Evolutionary conservation across 129 eudicot genomes (phyloP).

Genomic region (Oenanthe sinensis): DNA sequence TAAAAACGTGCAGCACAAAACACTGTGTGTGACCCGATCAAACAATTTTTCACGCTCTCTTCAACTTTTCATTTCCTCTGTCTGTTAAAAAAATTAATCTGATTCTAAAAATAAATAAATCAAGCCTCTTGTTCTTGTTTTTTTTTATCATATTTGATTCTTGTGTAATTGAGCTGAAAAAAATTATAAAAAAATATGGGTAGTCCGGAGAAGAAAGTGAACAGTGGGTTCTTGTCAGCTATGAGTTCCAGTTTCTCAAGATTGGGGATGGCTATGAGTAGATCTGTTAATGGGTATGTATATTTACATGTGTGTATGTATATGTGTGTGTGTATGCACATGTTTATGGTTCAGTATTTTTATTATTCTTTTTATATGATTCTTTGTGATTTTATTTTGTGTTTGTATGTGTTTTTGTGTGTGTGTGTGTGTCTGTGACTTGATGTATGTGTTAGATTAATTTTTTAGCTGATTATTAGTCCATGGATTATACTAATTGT

Average conservation of each 20-base stretch:
- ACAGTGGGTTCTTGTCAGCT: constrained; percentile 38
- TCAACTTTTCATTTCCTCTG: neutral
- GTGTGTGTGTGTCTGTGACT: neutral
- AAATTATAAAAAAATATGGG: constrained; percentile 11
- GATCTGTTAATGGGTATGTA: constrained; percentile 47
- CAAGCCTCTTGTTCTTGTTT: neutral
- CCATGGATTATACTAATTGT: neutral
- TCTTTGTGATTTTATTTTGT: neutral
- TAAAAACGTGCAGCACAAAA: neutral
- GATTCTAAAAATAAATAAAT: no score
- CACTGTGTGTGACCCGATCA: constrained; percentile 7
- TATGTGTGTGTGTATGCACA: neutral
- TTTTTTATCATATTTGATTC: neutral
- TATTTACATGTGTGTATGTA: neutral
- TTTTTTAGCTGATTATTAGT: neutral
- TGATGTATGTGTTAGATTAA: neutral
- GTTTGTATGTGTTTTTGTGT: neutral
- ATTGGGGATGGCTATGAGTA: constrained; percentile 39
- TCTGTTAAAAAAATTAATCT: neutral
- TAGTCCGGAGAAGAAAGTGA: constrained; percentile 25
- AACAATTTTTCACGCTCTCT: neutral
- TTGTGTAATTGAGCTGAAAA: neutral
- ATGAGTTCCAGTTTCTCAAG: constrained; percentile 41
- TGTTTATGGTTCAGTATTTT: neutral
- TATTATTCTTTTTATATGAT: neutral